Base-by-base conservation (phyloP, 2,329 filamentous ascomycete species). In the Fusarium dimerum region DNA sequence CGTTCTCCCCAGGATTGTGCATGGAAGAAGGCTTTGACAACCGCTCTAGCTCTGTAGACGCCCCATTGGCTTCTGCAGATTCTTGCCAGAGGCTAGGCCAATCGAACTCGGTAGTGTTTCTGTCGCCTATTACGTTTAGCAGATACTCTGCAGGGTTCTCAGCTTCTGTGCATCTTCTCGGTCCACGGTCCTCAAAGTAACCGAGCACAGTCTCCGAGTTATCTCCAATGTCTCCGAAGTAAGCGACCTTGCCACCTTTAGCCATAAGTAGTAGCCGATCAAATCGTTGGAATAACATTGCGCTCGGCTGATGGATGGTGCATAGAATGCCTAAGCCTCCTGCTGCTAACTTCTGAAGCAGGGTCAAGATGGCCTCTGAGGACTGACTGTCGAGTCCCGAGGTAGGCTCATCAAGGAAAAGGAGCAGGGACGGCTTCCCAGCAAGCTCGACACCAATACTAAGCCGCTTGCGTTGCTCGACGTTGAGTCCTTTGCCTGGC, bases 111-210 rank as follows among this genome's bases (percentile, higher is more conserved):
- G 36, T 9, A 13, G 20, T 26, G 20, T 26, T 26, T 26, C 5
- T 26, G 20, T 39, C 10, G 12, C 36, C 36, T 16, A 39, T 16
- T 5, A 42, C 40, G 26, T 34, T 41, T 13, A 90, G 76, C 84
- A 89, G 89, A 74, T 82, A 89, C 69, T 89, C 86, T 1, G 86
- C 86, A 0, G 86, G 86, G 61, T 89, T 89, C 50, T 85, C 84
- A 3, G 81, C 77, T 3, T 75, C 65, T 16, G 73, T 75, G 50
- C 85, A 86, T 45, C 73, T 70, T 8, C 78, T 74, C 2, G 81
- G 83, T 18, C 85, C 85, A 51, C 86, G 81, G 20, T 68, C 65
- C 62, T 84, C 80, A 54, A 90, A 89, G 67, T 85, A 85, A 44
- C 71, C 71, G 1, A 79, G 73, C 53, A 86, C 67, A 1, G 72